phyloP scores from a whole-genome alignment of 2,329 filamentous ascomycete species.

The Zelopaecilomyces penicillatus region DNA sequence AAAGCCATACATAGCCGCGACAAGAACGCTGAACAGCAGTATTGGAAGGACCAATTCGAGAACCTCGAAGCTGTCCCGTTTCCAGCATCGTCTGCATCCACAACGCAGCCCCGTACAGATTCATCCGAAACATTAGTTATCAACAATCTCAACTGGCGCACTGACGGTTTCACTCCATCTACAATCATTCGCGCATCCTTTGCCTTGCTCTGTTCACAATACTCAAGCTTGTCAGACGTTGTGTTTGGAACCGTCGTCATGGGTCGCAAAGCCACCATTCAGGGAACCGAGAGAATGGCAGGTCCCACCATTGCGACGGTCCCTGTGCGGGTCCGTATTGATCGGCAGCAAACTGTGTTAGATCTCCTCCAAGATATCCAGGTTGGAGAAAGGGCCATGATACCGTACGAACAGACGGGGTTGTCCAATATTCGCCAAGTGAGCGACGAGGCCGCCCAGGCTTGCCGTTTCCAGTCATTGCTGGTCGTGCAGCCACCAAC shows the following conservation, averaged over 20 bases:
- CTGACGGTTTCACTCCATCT: slow-evolving; percentile 1
- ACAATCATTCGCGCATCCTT: slow-evolving; percentile 1
- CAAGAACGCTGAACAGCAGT: neutral
- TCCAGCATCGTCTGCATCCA: neutral
- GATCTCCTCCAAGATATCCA: slow-evolving; percentile 1
- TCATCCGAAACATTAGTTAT: neutral
- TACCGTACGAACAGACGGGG: slow-evolving; percentile 5
- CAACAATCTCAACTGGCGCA: neutral
- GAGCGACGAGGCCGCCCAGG: neutral
- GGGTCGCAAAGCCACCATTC: slow-evolving; percentile 4
- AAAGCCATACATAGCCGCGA: neutral
- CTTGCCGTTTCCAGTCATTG: slow-evolving; percentile 4
- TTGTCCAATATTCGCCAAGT: slow-evolving; percentile 2
- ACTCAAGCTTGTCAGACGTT: slow-evolving; percentile 2
- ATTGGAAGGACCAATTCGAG: neutral
- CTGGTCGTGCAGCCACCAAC: slow-evolving; percentile 4
- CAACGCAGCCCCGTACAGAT: neutral
- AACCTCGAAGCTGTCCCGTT: neutral
- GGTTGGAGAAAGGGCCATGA: slow-evolving; percentile 2
- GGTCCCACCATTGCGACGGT: slow-evolving; percentile 5
- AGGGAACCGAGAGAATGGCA: slow-evolving; percentile 2
- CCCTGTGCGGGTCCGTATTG: neutral
- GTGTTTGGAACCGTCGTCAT: slow-evolving; percentile 4
- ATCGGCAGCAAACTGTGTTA: neutral
- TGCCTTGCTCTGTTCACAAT: slow-evolving; percentile 1